Evolutionary conservation across 148 eudicot genomes (phyloP).

Genomic region (Fagopyrum homotropicum): DNA sequence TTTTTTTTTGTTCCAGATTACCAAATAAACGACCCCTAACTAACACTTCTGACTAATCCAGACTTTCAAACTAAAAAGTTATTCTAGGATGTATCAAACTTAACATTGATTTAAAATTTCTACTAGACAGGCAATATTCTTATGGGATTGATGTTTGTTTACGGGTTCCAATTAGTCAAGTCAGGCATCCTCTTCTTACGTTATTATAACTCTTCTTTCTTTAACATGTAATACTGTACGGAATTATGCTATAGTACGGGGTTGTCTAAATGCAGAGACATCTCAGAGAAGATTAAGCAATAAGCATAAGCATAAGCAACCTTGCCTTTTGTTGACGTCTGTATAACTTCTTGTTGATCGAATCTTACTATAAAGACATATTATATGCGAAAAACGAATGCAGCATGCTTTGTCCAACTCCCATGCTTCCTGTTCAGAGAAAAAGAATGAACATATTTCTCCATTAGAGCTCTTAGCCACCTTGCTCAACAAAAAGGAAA

Average conservation of each 20-base stretch:
- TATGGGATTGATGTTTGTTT: not conserved
- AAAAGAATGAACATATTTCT: not conserved
- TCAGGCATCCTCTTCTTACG: not conserved
- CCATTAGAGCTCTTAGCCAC: not conserved
- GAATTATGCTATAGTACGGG: not conserved
- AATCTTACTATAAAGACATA: not conserved
- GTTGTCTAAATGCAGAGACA: not conserved
- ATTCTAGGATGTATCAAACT: not conserved
- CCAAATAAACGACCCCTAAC: too few species aligned
- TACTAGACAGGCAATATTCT: not conserved
- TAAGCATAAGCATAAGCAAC: not conserved
- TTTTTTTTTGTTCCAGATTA: too few species aligned
- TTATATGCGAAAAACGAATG: not conserved
- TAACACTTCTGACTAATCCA: too few species aligned
- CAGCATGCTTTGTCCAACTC: not conserved
- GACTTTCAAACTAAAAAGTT: not conserved
- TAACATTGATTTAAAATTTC: not conserved
- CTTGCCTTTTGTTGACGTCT: constrained; percentile 8
- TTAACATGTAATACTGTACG: not conserved
- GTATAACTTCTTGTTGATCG: not conserved
- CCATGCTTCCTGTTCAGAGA: not conserved
- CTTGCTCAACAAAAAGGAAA: not conserved
- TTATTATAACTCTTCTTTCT: not conserved
- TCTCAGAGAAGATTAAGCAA: not conserved
- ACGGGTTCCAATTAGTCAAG: not conserved